A percentile compares a stretch with the other conserved stretches of the same genome.
Evolutionary conservation across 2,329 filamentous ascomycete species (phyloP).

Genomic region (Curvularia lunata): DNA sequence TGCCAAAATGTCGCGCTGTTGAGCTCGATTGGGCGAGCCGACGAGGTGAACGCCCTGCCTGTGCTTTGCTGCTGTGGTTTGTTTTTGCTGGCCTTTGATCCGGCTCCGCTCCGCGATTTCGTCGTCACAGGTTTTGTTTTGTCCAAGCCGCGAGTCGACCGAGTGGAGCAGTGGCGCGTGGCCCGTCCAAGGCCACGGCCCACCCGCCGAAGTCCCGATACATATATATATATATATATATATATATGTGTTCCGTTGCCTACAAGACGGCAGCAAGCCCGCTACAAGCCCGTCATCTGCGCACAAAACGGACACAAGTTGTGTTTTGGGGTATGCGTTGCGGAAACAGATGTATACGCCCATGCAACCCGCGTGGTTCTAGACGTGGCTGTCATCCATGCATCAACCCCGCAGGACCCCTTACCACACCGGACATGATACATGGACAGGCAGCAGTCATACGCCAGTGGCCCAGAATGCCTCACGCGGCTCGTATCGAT

Average conservation of each 20-base stretch:
- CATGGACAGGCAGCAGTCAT: neutral
- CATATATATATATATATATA: too few species aligned
- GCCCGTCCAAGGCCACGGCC: neutral
- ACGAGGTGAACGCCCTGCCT: neutral
- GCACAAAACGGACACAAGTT: neutral
- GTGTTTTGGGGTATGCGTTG: too few species aligned
- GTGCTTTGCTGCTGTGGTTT: neutral
- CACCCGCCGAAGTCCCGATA: constrained; percentile 8
- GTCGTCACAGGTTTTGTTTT: constrained; percentile 6
- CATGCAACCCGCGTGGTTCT: neutral
- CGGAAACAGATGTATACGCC: neutral
- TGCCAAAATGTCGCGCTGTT: neutral
- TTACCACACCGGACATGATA: neutral
- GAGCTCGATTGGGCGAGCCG: neutral
- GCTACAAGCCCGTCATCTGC: neutral
- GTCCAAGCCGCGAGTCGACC: constrained; percentile 3
- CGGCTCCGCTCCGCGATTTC: constrained; percentile 3
- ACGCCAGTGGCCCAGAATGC: too few species aligned
- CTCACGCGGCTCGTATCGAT: neutral
- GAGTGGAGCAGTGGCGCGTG: constrained; percentile 10
- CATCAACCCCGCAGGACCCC: neutral
- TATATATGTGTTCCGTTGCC: too few species aligned
- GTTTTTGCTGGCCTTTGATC: neutral
- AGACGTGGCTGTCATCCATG: too few species aligned
- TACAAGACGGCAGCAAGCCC: too few species aligned